Conservation (phyloP, 306 rosid genomes). For the Vigna nakashimae region DNA sequence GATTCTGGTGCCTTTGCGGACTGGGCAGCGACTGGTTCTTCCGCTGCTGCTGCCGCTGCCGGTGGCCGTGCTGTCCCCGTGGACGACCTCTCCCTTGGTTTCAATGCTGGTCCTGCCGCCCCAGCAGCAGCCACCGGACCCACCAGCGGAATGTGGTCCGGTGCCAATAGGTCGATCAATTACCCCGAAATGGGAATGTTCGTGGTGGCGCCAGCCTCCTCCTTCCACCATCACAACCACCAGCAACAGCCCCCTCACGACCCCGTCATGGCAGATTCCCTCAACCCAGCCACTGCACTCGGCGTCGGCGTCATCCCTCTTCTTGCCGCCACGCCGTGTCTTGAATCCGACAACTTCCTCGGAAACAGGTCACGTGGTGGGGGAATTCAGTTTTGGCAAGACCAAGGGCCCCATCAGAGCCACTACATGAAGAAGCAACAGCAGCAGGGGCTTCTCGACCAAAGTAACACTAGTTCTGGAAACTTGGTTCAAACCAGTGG, state of each 20-base stretch:
- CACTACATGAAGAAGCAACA: conserved; percentile 65
- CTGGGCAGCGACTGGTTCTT: conserved; percentile 75
- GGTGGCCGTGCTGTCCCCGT: conserved; percentile 47
- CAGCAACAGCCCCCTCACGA: conserved; percentile 1
- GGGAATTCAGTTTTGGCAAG: conserved; percentile 92
- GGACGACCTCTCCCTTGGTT: conserved; percentile 86
- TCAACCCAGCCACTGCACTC: conserved; percentile 82
- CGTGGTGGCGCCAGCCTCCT: conserved; percentile 73
- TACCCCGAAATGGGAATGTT: conserved; percentile 77
- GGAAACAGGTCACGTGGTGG: conserved; percentile 44
- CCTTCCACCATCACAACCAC: conserved; percentile 53
- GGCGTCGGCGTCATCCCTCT: conserved; percentile 88
- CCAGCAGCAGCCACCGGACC: conserved; percentile 59
- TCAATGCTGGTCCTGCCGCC: conserved; percentile 79
- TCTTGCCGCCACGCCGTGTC: conserved; percentile 63
- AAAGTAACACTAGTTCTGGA: conserved; percentile 31
- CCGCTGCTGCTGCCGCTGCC: conserved; percentile 33
- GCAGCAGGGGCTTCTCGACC: conserved; percentile 37
- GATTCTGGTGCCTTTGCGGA: conserved; percentile 96
- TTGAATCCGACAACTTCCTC: conserved; percentile 46
- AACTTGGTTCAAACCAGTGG: conserved; percentile 49
- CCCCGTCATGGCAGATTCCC: conserved; percentile 50
- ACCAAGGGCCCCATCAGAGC: conserved; percentile 46
- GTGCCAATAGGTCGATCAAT: conserved; percentile 53
- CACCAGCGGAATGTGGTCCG: conserved; percentile 57